A percentile compares a stretch with the other conserved stretches of the same genome.
Conservation (phyloP, 805 yeast genomes). For the Saccharomycopsis capsularis region DNA sequence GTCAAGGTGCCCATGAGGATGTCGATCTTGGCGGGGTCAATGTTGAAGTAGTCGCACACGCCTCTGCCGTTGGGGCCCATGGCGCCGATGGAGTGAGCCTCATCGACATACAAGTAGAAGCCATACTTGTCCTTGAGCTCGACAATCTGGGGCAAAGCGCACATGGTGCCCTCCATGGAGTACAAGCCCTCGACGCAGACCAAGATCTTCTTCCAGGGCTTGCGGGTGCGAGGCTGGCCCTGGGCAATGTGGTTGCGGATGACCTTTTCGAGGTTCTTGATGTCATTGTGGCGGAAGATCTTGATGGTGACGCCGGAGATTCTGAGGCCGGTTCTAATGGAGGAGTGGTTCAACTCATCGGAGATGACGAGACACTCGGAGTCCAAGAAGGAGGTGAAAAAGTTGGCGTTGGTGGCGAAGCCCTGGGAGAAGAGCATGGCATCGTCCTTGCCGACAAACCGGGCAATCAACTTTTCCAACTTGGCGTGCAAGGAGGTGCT, state of each 20-base stretch:
- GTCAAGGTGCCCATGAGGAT: slow-evolving; percentile 96
- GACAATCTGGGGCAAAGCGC: slow-evolving; percentile 69
- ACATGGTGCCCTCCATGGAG: slow-evolving; percentile 89
- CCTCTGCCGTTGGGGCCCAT: slow-evolving; percentile 93
- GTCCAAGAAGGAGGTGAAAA: slow-evolving; percentile 78
- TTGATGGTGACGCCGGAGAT: slow-evolving; percentile 88
- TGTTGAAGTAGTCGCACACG: slow-evolving; percentile 85
- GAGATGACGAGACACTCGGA: slow-evolving; percentile 85
- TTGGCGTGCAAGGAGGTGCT: slow-evolving; percentile 64
- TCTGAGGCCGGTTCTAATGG: slow-evolving; percentile 92
- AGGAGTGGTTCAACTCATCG: slow-evolving; percentile 92
- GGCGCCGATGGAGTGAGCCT: slow-evolving; percentile 99
- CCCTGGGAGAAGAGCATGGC: slow-evolving; percentile 88
- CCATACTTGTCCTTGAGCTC: slow-evolving; percentile 77
- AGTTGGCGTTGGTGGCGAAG: slow-evolving; percentile 87
- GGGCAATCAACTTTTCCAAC: slow-evolving; percentile 73
- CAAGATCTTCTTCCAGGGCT: slow-evolving; percentile 89
- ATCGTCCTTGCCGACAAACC: slow-evolving; percentile 86
- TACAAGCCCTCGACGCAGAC: slow-evolving; percentile 89
- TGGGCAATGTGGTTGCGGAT: slow-evolving; percentile 80
- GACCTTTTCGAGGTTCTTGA: slow-evolving; percentile 67
- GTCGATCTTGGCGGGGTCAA: slow-evolving; percentile 72
- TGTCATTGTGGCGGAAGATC: slow-evolving; percentile 88
- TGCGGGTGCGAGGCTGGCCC: slow-evolving; percentile 91
- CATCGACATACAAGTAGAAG: slow-evolving; percentile 87